phyloP scores from a whole-genome alignment of 1,284 basidiomycete genomes.

The Trametes sp. region DNA sequence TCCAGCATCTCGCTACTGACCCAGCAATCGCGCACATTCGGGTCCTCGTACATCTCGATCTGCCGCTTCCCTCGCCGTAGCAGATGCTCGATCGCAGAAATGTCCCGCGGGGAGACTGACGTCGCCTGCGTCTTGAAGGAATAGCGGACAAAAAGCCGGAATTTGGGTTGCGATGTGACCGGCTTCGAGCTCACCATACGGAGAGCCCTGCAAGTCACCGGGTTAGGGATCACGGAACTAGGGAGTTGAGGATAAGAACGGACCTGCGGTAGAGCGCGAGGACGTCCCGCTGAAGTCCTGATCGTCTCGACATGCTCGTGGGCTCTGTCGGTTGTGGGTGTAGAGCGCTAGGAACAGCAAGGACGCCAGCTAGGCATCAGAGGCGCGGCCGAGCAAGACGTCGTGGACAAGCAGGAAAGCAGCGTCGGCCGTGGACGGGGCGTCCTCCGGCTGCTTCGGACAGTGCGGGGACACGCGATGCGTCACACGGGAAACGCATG shows the following conservation, averaged over 20 bases:
- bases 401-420: conserved; percentile 3
- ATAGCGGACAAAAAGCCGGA: conserved; percentile 70
- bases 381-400: background rate
- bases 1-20: conserved; percentile 70
- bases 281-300: conserved; percentile 77
- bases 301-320: conserved; percentile 42
- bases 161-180: conserved; percentile 60
- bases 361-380: background rate
- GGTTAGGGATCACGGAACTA: conserved; percentile 1
- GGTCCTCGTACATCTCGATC: conserved; percentile 71
- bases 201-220: conserved; percentile 59
- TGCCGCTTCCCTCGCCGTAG: conserved; percentile 70
- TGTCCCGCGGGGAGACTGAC: conserved; percentile 65
- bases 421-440: background rate
- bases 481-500: conserved; percentile 12
- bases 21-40: conserved; percentile 73
- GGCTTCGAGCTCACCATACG: conserved; percentile 78
- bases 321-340: too few relatives aligned
- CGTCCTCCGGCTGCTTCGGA: conserved; percentile 3
- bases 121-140: conserved; percentile 70
- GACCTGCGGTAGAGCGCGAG: conserved; percentile 71
- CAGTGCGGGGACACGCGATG: background rate
- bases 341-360: background rate
- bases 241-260: conserved; percentile 1
- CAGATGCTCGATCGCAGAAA: conserved; percentile 75